A percentile compares a stretch with the other conserved stretches of the same genome.
Evolutionary conservation across 805 yeast species (phyloP).

Genomic region (Saturnispora ahearnii): DNA sequence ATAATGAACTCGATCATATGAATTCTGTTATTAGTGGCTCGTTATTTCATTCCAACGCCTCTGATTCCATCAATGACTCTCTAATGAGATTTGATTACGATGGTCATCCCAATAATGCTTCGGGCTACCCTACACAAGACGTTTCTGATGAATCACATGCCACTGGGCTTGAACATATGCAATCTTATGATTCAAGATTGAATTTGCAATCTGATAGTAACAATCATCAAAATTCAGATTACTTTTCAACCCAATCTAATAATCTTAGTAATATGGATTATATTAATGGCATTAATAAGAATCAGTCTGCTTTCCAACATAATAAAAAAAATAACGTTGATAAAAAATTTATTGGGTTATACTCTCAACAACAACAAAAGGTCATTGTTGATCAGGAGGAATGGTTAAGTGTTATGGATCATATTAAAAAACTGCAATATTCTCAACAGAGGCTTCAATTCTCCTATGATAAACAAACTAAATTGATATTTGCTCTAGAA

Average conservation of each 20-base stretch:
- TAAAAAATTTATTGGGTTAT: background rate
- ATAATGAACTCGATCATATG: conserved; percentile 4
- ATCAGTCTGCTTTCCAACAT: background rate
- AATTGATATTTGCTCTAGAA: conserved; percentile 19
- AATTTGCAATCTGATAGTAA: background rate
- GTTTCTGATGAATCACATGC: background rate
- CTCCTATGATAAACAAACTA: conserved; percentile 16
- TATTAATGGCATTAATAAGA: background rate
- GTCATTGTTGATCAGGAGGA: conserved; percentile 1
- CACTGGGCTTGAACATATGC: background rate
- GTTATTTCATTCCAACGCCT: background rate
- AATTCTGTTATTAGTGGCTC: conserved; percentile 1
- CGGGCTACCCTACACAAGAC: background rate
- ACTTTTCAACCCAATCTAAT: background rate
- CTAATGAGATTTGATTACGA: conserved; percentile 6
- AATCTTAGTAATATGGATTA: background rate
- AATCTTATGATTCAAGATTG: background rate
- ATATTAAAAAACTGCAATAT: background rate
- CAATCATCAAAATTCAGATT: background rate
- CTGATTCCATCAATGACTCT: conserved; percentile 3
- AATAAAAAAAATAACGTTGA: background rate
- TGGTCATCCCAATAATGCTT: background rate
- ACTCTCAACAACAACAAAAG: background rate
- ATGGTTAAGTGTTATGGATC: conserved; percentile 1
- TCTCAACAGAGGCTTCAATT: conserved; percentile 10